Evolutionary conservation across 768 basidiomycete genomes (phyloP).

Genomic region (Suillus discolor): DNA sequence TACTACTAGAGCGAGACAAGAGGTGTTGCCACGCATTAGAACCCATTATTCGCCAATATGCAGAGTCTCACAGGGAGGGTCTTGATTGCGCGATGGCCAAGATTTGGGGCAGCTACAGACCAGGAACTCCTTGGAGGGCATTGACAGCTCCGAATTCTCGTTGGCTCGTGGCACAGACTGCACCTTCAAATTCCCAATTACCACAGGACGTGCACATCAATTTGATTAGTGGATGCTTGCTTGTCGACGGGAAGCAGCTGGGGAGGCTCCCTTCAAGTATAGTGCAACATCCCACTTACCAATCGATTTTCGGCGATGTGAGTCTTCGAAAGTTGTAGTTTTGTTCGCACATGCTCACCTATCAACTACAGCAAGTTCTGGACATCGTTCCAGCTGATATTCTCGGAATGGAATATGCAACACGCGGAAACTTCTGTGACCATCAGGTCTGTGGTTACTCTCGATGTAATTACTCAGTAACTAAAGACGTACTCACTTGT

Average conservation of each 20-base stretch:
- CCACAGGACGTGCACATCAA: conserved; percentile 28
- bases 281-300: conserved; percentile 22
- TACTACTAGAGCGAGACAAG: conserved; percentile 33
- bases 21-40: conserved; percentile 31
- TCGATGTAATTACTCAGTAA: not conserved
- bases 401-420: conserved; percentile 30
- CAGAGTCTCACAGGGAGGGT: conserved; percentile 11
- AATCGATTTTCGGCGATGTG: conserved; percentile 24
- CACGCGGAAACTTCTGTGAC: conserved; percentile 14
- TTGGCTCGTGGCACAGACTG: conserved; percentile 28
- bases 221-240: conserved; percentile 26
- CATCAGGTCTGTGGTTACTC: conserved; percentile 22
- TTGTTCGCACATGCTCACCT: conserved; percentile 1
- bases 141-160: conserved; percentile 16
- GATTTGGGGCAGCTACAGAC: conserved; percentile 30
- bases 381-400: conserved; percentile 27
- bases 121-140: conserved; percentile 23
- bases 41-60: conserved; percentile 6
- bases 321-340: not conserved
- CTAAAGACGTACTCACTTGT: not conserved
- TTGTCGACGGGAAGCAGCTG: conserved; percentile 31
- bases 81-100: conserved; percentile 21
- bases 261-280: conserved; percentile 25
- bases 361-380: conserved; percentile 19
- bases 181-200: not conserved